A percentile compares a stretch with the other conserved stretches of the same genome.
These are phyloP conservation scores for Magnolia changhungtana DNA, from an alignment of 164 flowering plant species.

Conservation along the genomic window DNA sequence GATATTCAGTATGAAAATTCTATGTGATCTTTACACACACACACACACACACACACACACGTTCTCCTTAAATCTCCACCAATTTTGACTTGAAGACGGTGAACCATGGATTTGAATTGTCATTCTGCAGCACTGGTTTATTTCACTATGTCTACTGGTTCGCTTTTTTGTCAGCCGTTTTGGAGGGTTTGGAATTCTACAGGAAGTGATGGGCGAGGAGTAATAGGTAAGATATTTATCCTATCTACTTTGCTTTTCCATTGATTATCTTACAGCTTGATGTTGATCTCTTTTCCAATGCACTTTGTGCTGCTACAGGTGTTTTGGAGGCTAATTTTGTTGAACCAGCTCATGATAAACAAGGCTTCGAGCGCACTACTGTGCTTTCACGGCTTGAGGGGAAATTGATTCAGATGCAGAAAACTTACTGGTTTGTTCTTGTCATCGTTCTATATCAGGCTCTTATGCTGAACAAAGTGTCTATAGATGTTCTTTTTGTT, in stretches of 20 bases:
- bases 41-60: no score
- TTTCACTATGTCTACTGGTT: not conserved
- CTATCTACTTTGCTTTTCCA: not conserved
- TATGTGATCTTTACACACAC: not conserved
- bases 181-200: conserved; percentile 99
- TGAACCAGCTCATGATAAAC: conserved; percentile 99
- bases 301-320: conserved; percentile 38
- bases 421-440: conserved; percentile 65
- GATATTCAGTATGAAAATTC: no score
- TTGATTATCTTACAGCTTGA: not conserved
- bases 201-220: conserved; percentile 97
- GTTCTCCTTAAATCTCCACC: not conserved
- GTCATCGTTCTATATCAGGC: not conserved
- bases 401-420: conserved; percentile 64
- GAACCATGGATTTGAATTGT: not conserved
- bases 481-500: not conserved
- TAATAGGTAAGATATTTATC: conserved; percentile 50
- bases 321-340: conserved; percentile 96
- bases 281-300: not conserved
- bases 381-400: conserved; percentile 83
- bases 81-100: not conserved
- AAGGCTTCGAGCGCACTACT: conserved; percentile 93
- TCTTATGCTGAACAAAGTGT: not conserved
- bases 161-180: conserved; percentile 62
- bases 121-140: not conserved